Evolutionary conservation across 306 rosid genomes (phyloP).

Genomic region (Pyrus betulifolia): DNA sequence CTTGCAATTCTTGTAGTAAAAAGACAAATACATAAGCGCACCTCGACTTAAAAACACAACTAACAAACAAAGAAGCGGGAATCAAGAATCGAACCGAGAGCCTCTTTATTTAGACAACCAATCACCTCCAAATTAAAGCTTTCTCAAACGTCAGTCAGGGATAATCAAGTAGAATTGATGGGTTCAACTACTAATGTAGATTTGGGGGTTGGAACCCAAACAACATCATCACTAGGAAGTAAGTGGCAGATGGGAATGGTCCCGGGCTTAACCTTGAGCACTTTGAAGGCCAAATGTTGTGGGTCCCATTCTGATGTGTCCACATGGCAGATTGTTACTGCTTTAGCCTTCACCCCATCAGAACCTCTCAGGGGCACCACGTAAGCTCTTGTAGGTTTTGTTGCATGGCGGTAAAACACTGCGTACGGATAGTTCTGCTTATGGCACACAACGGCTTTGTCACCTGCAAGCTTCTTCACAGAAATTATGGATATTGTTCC

Average conservation of each 20-base stretch:
- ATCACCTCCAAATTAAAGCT: too few relatives aligned
- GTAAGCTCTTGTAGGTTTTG: conserved; percentile 29
- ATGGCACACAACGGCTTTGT: too few relatives aligned
- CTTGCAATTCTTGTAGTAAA: too few relatives aligned
- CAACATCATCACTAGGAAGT: conserved; percentile 69
- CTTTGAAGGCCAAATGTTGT: conserved; percentile 76
- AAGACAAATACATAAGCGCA: too few relatives aligned
- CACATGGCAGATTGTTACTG: conserved; percentile 62
- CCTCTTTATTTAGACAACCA: too few relatives aligned
- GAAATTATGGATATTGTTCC: too few relatives aligned
- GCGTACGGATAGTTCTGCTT: conserved; percentile 51
- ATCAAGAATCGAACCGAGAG: too few relatives aligned
- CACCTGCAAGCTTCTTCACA: too few relatives aligned
- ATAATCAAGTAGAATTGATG: too few relatives aligned
- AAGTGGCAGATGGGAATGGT: conserved; percentile 73
- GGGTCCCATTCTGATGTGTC: conserved; percentile 67
- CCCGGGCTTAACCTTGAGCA: conserved; percentile 77
- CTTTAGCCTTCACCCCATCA: conserved; percentile 48
- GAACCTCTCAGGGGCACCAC: conserved; percentile 44
- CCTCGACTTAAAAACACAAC: too few relatives aligned
- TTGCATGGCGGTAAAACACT: conserved; percentile 65
- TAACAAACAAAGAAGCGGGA: too few relatives aligned
- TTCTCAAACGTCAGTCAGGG: too few relatives aligned
- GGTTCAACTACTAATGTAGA: not conserved
- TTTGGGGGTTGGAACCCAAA: conserved; percentile 51